Evolutionary conservation across 139 green algal species (phyloP).

Genomic region (Chlamydomonas incerta): DNA sequence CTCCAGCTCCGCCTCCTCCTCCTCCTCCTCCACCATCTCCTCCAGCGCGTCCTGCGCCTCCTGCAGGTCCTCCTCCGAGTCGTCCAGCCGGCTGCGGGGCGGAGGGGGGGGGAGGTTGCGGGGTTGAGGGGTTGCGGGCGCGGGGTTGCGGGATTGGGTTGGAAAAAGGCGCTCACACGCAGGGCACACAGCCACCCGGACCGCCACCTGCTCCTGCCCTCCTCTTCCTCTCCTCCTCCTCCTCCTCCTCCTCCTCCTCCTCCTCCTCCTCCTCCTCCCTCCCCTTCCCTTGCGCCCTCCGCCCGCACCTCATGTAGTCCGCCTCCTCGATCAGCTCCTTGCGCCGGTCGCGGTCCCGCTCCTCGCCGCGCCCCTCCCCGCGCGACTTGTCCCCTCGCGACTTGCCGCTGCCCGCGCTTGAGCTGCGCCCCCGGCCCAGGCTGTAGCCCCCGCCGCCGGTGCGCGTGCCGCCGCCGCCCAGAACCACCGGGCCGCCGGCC

Average conservation of each 20-base stretch:
- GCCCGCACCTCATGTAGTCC: conserved; percentile 33
- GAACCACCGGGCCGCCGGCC: neutral
- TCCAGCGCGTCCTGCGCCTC: conserved; percentile 80
- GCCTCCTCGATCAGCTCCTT: conserved; percentile 37
- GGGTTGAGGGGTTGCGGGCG: too few species aligned
- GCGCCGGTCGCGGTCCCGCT: conserved; percentile 32
- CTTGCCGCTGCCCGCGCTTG: neutral
- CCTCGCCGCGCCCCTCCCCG: conserved; percentile 7
- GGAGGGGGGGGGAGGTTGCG: too few species aligned
- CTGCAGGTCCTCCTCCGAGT: conserved; percentile 69
- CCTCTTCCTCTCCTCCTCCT: too few species aligned
- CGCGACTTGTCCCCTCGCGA: too few species aligned
- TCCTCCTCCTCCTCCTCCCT: neutral
- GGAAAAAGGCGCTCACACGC: neutral
- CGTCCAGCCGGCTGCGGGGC: conserved; percentile 52
- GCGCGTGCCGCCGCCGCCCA: neutral
- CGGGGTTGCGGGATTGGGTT: too few species aligned
- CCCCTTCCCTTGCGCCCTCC: too few species aligned
- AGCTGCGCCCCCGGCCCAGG: neutral
- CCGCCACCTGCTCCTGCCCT: too few species aligned
- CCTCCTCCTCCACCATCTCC: conserved; percentile 85
- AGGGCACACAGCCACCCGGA: too few species aligned
- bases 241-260: neutral
- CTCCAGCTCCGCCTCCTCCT: conserved; percentile 73
- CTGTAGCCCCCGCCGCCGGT: too few species aligned